These are phyloP conservation scores for Kodamaea restingae DNA, from an alignment of 805 yeast genomes.

Conservation along the genomic window DNA sequence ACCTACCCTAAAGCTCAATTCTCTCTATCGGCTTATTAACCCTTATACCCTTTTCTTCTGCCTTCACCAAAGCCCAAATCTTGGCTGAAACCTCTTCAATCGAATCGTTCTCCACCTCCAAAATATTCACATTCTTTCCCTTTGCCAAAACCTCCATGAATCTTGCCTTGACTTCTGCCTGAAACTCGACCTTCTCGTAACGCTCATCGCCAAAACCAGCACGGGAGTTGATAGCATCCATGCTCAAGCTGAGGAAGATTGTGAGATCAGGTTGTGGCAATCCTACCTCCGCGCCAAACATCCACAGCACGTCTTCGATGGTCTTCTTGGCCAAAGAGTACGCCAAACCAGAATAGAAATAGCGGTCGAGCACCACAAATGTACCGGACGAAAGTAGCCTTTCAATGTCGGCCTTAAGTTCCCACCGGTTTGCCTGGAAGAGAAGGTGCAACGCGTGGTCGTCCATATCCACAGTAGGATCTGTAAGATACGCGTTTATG, in stretches of 20 bases:
- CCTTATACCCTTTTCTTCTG: not conserved
- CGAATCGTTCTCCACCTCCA: conserved; percentile 57
- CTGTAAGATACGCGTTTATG: conserved; percentile 68
- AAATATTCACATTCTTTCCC: conserved; percentile 32
- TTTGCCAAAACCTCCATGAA: conserved; percentile 47
- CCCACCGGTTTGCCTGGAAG: conserved; percentile 96
- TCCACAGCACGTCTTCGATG: conserved; percentile 64
- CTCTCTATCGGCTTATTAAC: not conserved
- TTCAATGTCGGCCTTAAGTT: conserved; percentile 48
- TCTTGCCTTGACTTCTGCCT: conserved; percentile 58
- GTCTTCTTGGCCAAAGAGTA: conserved; percentile 81
- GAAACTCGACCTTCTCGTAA: conserved; percentile 76
- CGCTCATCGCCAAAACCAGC: conserved; percentile 93
- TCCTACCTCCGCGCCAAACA: conserved; percentile 75
- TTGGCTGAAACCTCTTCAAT: conserved; percentile 52
- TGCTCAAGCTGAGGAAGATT: conserved; percentile 63
- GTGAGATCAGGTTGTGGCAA: conserved; percentile 84
- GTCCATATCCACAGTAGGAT: conserved; percentile 45
- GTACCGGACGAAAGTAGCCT: conserved; percentile 47
- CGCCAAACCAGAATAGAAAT: conserved; percentile 89
- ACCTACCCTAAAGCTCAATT: too few relatives aligned
- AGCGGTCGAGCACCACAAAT: conserved; percentile 74
- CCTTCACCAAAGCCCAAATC: conserved; percentile 37
- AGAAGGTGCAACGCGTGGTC: conserved; percentile 84
- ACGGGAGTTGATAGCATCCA: conserved; percentile 43